Evolutionary conservation across 2,329 filamentous ascomycete species (phyloP), one percentile per base, ranked within the genome.

Genomic region (Zalaria sp.): DNA sequence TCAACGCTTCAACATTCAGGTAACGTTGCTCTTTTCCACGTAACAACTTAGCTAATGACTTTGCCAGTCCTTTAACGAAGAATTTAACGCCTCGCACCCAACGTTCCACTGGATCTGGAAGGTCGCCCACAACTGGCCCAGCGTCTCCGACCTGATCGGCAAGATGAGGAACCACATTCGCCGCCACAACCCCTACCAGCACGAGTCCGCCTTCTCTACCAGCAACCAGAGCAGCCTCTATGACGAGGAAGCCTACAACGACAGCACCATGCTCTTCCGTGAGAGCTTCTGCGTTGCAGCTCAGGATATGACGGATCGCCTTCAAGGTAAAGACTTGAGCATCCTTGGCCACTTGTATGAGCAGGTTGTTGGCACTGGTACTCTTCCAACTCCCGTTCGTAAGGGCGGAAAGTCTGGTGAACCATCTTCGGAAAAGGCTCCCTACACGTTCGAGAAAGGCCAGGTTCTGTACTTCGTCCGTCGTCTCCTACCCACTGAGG

Each of bases 101-200:
- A 76, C 88, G 2, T 93, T 91, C 59, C 77, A 87, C 39, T 93
- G 87, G 87, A 80, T 91, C 53, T 93, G 83, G 55, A 75, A 83
- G 43, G 83, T 85, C 3, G 84, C 83, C 5, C 73, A 79, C 44
- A 81, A 87, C 57, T 94, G 87, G 87, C 56, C 63, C 5, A 72
- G 75, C 34, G 71, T 93, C 26, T 69, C 69, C 42, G 73, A 77
- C 36, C 66, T 91, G 4, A 68, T 93, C 25, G 73, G 74, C 5
- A 73, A 73, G 35, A 93, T 93, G 81, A 72, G 72, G 41, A 69
- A 68, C 34, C 83, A 91, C 49, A 60, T 93, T n/a, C 63, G 70
- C 35, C 60, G 50, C 49, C 68, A 56, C 54, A 49, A 48, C 34
- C 42, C 47, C 8, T 49, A 51, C 26, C 68, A 48, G 28, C 52